These are phyloP conservation scores for Euphorbia schlechtendalii DNA, from an alignment of 441 rosid genomes.

Conservation along the genomic window DNA sequence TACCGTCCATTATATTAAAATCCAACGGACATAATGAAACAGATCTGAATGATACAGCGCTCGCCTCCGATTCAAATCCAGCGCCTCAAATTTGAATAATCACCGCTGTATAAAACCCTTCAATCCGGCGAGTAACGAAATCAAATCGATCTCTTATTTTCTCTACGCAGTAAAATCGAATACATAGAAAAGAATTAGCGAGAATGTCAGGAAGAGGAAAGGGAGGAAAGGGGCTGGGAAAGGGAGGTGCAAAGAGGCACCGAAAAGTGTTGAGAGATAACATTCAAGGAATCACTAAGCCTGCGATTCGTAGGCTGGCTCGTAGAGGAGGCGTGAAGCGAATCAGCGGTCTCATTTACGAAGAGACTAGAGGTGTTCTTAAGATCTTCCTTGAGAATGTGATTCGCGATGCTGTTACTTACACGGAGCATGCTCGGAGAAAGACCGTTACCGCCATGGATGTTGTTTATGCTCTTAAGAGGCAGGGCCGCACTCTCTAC, in stretches of 20 bases:
- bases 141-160: neutral
- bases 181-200: neutral
- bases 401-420: slow-evolving; percentile 19
- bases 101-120: neutral
- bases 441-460: too few relatives aligned
- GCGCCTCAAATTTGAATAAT: neutral
- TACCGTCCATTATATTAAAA: slow-evolving; percentile 5
- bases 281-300: too few relatives aligned
- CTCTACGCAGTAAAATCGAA: neutral
- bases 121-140: neutral
- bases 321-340: slow-evolving; percentile 20
- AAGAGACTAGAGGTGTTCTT: slow-evolving; percentile 17
- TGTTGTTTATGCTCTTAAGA: too few relatives aligned
- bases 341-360: slow-evolving; percentile 19
- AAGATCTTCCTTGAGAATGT: slow-evolving; percentile 20
- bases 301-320: slow-evolving; percentile 14
- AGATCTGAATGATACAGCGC: neutral
- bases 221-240: too few relatives aligned
- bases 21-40: slow-evolving; percentile 7
- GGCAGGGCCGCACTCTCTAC: slow-evolving; percentile 15
- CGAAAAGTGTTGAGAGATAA: too few relatives aligned
- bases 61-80: too few relatives aligned
- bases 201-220: slow-evolving; percentile 21
- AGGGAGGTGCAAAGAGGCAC: too few relatives aligned
- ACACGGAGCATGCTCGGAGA: too few relatives aligned